These are phyloP conservation scores for Candida silvatica DNA, from an alignment of 805 yeast species.

Conservation along the genomic window DNA sequence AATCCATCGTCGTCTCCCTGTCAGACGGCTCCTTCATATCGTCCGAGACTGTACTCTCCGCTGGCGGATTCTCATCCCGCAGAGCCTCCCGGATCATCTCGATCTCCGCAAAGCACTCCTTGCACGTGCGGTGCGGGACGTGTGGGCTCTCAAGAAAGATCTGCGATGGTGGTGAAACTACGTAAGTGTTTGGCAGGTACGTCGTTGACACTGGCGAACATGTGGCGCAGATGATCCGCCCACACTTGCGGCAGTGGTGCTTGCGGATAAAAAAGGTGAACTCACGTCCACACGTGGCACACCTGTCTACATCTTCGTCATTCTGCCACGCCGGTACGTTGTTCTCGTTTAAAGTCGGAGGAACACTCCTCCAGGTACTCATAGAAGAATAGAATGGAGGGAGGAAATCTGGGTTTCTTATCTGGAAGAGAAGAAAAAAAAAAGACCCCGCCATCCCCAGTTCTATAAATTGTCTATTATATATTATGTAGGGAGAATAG, in stretches of 20 bases:
- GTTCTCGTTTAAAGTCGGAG: slow-evolving; percentile 1
- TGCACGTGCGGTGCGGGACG: slow-evolving; percentile 67
- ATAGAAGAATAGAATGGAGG: neutral
- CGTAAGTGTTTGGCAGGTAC: slow-evolving; percentile 51
- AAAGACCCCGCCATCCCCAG: too few relatives aligned
- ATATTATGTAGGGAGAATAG: too few relatives aligned
- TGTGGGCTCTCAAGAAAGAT: slow-evolving; percentile 39
- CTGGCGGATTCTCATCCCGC: slow-evolving; percentile 13
- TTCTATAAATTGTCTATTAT: too few relatives aligned
- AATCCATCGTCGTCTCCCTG: neutral
- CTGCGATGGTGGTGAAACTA: slow-evolving; percentile 46
- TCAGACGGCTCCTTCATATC: too few relatives aligned
- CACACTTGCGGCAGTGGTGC: slow-evolving; percentile 82
- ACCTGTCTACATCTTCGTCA: slow-evolving; percentile 42
- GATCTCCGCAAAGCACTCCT: slow-evolving; percentile 59
- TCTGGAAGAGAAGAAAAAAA: too few relatives aligned
- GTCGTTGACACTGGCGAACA: slow-evolving; percentile 50
- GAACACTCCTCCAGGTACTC: slow-evolving; percentile 3
- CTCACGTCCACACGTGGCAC: slow-evolving; percentile 43
- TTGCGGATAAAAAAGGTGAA: slow-evolving; percentile 62
- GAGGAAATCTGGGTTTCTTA: neutral
- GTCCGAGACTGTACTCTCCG: too few relatives aligned
- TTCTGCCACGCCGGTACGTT: slow-evolving; percentile 60
- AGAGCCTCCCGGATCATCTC: slow-evolving; percentile 38
- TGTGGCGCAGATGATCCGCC: slow-evolving; percentile 63